Base-by-base conservation (phyloP, 805 yeast genomes). In the Candida orba region DNA sequence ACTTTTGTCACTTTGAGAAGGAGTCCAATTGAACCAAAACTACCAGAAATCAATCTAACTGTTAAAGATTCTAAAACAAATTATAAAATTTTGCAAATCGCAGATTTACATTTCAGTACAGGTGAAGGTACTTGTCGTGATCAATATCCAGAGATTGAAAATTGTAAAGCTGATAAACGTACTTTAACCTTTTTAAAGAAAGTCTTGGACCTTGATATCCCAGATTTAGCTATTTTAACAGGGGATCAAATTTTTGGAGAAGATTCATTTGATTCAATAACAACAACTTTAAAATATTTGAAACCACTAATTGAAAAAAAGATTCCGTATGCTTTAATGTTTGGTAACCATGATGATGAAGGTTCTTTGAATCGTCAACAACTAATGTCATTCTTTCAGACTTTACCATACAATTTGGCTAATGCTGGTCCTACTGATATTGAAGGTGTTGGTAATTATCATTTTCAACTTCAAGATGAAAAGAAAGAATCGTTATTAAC, bases 311-410 rank as follows among this genome's bases (percentile, higher is more conserved):
- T 90, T 22, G 54, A 66, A 14, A 66, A 85, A 38, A 63, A 72
- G 40, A 83, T 90, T 8, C 97, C 98, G 4, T 93, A 76, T 69
- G 91, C 96, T 0, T 71, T 84, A 51, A 79, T 81, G 8, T 72
- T 91, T 68, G 99, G 99, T 1, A 93, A 93, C 60, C 99, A 93
- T 60, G 99, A 93, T 60, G 93, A 84, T 56, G 95, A 90, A 64
- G 91, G 95, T 1, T 73, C 81, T 4, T 53, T 88, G 45, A 48
- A 68, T 14, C 72, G 95, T 34, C 58, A 64, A 43, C 76, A 79
- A 50, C 56, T 88, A 35, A 83, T 89, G 78, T 56, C 68, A 3
- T 56, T 84, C 7, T 69, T 78, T 4, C 50, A 67, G 8, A 53
- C 64, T 1, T 64, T 91, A 40, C 99, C 98, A 0, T 84, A 71